These are phyloP conservation scores for Vigna hirtella DNA, from an alignment of 306 rosid genomes.

Conservation along the genomic window DNA sequence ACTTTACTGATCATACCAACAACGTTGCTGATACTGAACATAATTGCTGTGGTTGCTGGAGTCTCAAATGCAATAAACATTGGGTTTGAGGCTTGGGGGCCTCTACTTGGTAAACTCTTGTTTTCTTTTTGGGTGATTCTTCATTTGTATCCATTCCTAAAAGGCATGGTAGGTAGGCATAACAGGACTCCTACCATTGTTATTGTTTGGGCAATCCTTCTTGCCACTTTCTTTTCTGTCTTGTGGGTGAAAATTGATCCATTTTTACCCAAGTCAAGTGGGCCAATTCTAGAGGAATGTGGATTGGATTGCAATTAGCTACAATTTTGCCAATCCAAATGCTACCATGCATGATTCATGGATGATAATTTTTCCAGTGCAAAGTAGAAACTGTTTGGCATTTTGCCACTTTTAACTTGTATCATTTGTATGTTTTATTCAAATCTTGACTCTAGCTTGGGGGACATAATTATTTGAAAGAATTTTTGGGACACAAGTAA, in stretches of 20 bases:
- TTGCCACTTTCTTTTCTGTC: conserved; percentile 73
- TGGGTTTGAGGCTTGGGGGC: conserved; percentile 72
- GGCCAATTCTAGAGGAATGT: conserved; percentile 69
- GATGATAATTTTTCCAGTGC: neutral
- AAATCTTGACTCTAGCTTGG: neutral
- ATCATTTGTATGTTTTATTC: conserved; percentile 9
- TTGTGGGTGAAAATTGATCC: conserved; percentile 77
- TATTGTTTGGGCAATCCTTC: conserved; percentile 75
- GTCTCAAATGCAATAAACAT: conserved; percentile 68
- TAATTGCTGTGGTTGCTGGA: conserved; percentile 69
- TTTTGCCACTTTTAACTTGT: conserved; percentile 32
- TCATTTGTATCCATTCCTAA: conserved; percentile 77
- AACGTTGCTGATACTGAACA: conserved; percentile 64
- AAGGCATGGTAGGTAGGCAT: conserved; percentile 64
- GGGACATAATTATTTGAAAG: neutral
- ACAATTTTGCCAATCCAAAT: conserved; percentile 4
- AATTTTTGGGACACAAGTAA: neutral
- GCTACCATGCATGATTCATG: conserved; percentile 4
- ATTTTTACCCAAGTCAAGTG: conserved; percentile 58
- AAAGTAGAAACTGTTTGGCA: neutral
- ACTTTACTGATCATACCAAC: conserved; percentile 77
- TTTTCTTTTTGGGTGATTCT: conserved; percentile 74
- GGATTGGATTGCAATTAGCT: conserved; percentile 75
- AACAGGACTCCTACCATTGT: conserved; percentile 82
- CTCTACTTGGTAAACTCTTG: conserved; percentile 68